phyloP scores from a whole-genome alignment of 1,139 yeast species.

The Pichia sp. region DNA sequence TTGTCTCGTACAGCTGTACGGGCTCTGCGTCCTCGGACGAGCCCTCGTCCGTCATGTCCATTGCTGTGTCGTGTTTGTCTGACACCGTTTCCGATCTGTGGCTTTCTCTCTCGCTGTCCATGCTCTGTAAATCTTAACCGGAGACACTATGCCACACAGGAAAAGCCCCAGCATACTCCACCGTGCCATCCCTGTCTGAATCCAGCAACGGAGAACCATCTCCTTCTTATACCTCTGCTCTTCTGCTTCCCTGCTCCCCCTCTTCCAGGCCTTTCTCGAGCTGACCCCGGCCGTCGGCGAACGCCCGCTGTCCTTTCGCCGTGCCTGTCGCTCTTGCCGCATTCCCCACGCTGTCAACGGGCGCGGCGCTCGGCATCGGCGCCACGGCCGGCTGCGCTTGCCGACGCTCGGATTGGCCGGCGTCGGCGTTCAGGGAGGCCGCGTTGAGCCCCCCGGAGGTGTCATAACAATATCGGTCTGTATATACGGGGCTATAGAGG shows the following conservation, averaged over 20 bases:
- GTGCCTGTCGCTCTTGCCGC: conserved; percentile 1
- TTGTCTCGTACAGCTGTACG: background rate
- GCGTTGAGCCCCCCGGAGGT: too few species aligned
- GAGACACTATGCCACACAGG: too few species aligned
- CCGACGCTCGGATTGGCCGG: too few species aligned
- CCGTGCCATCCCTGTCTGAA: too few species aligned
- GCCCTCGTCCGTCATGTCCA: background rate
- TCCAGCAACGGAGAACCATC: background rate
- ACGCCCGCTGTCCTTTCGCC: background rate
- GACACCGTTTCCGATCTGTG: too few species aligned
- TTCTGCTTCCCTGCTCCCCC: background rate
- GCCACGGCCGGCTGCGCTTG: background rate
- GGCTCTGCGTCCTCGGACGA: background rate
- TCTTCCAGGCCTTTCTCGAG: background rate
- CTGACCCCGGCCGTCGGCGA: background rate
- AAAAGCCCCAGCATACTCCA: background rate
- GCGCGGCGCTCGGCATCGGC: conserved; percentile 1
- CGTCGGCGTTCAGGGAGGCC: too few species aligned
- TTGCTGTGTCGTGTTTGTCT: too few species aligned
- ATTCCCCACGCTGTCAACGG: background rate
- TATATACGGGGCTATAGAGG: background rate
- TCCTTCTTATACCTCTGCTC: background rate
- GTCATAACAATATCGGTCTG: too few species aligned
- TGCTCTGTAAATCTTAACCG: background rate
- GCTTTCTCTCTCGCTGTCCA: background rate